Conservation (phyloP, 2,329 filamentous ascomycete species). For the Colletotrichum brevisporum region DNA sequence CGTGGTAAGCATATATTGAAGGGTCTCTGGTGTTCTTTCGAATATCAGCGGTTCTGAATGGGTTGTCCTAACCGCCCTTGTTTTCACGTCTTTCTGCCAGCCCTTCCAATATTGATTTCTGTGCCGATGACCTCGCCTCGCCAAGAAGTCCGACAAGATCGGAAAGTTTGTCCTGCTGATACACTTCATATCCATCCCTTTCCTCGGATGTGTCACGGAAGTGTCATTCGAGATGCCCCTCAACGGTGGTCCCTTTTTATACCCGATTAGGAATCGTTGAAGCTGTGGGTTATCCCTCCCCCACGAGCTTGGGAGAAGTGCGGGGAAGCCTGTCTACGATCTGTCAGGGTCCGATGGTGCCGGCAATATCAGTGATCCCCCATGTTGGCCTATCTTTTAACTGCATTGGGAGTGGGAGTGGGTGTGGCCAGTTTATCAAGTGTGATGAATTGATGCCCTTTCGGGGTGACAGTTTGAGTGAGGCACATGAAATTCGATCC, state of each 20-base stretch:
- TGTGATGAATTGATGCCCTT: background rate
- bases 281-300: background rate
- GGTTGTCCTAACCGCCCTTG: no score
- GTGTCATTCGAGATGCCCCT: slow-evolving; percentile 2
- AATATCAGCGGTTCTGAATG: no score
- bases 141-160: no score
- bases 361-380: background rate
- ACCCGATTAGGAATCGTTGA: slow-evolving; percentile 11
- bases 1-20: no score
- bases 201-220: background rate
- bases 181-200: background rate
- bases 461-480: background rate
- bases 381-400: slow-evolving; percentile 17
- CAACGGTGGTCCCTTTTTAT: slow-evolving; percentile 18
- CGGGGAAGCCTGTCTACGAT: background rate
- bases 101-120: no score
- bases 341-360: background rate
- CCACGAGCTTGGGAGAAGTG: background rate
- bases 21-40: no score
- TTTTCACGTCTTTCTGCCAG: no score
- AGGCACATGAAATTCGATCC: no score
- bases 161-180: no score
- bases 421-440: background rate
- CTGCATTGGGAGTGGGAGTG: background rate
- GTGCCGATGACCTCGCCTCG: no score